Conservation (phyloP, 2,329 filamentous ascomycete species). For the Phialophora verrucosa region DNA sequence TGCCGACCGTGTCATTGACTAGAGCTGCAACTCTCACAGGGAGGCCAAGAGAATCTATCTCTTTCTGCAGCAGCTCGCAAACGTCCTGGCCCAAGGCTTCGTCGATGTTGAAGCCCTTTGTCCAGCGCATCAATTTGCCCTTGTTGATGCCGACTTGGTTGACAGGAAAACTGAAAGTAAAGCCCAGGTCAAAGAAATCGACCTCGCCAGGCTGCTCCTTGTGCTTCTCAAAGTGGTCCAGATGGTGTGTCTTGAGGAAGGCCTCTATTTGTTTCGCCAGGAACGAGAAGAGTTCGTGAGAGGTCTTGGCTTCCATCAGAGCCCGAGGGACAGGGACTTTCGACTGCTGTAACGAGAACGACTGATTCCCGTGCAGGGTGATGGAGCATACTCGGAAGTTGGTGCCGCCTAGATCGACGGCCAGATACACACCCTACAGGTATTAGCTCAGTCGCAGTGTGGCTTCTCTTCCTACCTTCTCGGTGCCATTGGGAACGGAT, state of each 20-base stretch:
- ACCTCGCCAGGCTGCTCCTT: conserved; percentile 71
- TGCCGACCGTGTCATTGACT: conserved; percentile 97
- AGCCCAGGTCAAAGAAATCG: conserved; percentile 90
- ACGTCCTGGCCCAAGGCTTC: conserved; percentile 95
- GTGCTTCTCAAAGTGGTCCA: conserved; percentile 80
- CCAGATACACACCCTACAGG: conserved; percentile 86
- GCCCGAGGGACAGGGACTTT: conserved; percentile 90
- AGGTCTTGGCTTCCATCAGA: conserved; percentile 86
- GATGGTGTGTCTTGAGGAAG: conserved; percentile 86
- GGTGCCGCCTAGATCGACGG: conserved; percentile 95
- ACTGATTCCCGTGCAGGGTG: conserved; percentile 89
- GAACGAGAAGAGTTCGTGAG: conserved; percentile 87
- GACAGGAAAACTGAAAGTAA: conserved; percentile 98
- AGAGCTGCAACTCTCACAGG: conserved; percentile 94
- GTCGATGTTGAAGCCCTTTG: conserved; percentile 97
- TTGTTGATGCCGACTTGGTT: conserved; percentile 95
- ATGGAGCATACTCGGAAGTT: conserved; percentile 99
- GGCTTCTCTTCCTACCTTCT: conserved; percentile 70
- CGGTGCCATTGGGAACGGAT: conserved; percentile 91
- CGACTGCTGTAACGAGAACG: conserved; percentile 89
- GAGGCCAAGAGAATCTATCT: conserved; percentile 83
- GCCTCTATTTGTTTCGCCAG: conserved; percentile 88
- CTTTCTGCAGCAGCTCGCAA: conserved; percentile 82
- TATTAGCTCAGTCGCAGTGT: conserved; percentile 21
- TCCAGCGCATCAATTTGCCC: conserved; percentile 93